Evolutionary conservation across 2,329 filamentous ascomycete genomes (phyloP).

Genomic region (Massarina eburnea): DNA sequence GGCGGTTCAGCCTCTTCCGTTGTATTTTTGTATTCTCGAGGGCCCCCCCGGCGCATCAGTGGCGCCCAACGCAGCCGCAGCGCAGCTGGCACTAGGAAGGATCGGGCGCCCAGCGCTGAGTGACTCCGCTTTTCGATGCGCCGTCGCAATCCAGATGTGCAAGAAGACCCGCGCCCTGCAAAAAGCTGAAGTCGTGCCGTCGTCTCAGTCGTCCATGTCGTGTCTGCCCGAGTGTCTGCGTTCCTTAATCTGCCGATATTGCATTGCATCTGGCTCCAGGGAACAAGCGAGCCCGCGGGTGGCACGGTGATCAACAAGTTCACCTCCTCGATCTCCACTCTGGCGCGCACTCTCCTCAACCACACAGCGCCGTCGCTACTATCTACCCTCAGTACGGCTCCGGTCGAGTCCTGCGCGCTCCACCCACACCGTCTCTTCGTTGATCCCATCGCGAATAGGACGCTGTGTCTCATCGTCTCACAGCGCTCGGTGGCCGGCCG

Average conservation of each 20-base stretch:
- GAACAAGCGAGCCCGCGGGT: background rate
- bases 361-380: background rate
- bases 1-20: no score
- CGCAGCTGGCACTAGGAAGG: no score
- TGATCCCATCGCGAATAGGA: conserved; percentile 7
- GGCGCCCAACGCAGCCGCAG: no score
- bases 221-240: no score
- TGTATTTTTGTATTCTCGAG: no score
- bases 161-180: no score
- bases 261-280: background rate
- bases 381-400: background rate
- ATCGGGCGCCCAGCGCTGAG: no score
- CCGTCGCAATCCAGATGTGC: no score
- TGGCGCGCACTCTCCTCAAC: conserved; percentile 21
- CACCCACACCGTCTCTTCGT: conserved; percentile 18
- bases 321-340: conserved; percentile 13
- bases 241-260: conserved; percentile 3
- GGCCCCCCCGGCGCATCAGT: no score
- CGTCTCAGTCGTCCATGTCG: no score
- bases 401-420: background rate
- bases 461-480: background rate
- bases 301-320: conserved; percentile 7
- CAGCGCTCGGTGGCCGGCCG: conserved; percentile 6
- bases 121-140: no score
- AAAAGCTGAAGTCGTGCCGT: no score